A percentile compares a stretch with the other conserved stretches of the same genome.
phyloP scores from a whole-genome alignment of 495 filamentous ascomycete genomes.

The Corynascus novoguineensis region DNA sequence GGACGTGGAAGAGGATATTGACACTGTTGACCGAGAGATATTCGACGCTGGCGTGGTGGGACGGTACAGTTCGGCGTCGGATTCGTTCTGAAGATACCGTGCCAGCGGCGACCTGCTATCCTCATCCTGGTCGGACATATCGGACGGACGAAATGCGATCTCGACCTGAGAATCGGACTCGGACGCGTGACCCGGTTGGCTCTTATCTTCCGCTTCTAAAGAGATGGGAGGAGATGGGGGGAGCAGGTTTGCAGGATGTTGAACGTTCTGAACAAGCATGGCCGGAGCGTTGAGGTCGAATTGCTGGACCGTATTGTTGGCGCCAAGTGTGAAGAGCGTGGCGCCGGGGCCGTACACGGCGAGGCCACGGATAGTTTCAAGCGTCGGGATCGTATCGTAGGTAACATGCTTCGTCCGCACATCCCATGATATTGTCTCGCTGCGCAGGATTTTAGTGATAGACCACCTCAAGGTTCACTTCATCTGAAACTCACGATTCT shows the following conservation, averaged over 20 bases:
- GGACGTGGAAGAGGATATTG: constrained; percentile 47
- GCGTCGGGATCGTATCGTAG: constrained; percentile 78
- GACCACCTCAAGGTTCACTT: constrained; percentile 14
- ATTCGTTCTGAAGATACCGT: constrained; percentile 53
- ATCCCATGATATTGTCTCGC: constrained; percentile 92
- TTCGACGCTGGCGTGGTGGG: constrained; percentile 59
- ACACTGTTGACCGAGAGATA: constrained; percentile 60
- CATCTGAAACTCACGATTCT: constrained; percentile 64
- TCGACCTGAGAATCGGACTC: constrained; percentile 40
- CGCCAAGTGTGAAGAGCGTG: constrained; percentile 85
- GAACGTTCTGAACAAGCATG: constrained; percentile 72
- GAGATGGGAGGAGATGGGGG: constrained; percentile 74
- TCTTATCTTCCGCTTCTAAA: constrained; percentile 57
- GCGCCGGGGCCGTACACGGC: constrained; percentile 85
- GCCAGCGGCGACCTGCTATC: constrained; percentile 62
- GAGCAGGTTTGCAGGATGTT: constrained; percentile 68
- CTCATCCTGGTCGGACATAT: constrained; percentile 59
- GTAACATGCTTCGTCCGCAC: constrained; percentile 93
- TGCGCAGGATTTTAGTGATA: constrained; percentile 35
- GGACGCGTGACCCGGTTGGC: constrained; percentile 35
- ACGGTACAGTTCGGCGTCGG: constrained; percentile 50
- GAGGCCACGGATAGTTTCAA: constrained; percentile 73
- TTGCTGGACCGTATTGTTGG: constrained; percentile 85
- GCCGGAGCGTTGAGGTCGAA: constrained; percentile 81
- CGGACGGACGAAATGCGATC: constrained; percentile 47